Conservation (phyloP, 2,329 filamentous ascomycete species). For the Drechmeria coniospora region DNA sequence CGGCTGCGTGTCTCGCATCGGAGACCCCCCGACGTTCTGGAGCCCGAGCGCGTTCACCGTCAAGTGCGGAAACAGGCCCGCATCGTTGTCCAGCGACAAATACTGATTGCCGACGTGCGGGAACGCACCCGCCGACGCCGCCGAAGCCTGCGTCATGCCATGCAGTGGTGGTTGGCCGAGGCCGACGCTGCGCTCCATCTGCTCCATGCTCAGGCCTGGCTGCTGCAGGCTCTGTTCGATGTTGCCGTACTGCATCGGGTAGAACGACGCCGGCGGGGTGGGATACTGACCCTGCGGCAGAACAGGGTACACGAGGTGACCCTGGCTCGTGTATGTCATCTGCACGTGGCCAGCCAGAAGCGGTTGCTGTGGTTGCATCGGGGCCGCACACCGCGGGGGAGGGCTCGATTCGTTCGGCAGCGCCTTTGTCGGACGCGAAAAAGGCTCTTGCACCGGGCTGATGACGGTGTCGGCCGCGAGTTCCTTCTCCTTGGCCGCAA, state of each 20-base stretch:
- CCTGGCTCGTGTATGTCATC: conserved; percentile 6
- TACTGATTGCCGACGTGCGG: conserved; percentile 9
- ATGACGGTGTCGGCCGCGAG: conserved; percentile 48
- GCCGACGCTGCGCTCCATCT: conserved; percentile 12
- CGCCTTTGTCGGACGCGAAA: conserved; percentile 20
- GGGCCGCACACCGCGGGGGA: conserved; percentile 9
- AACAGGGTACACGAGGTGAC: conserved; percentile 12
- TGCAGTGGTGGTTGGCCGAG: conserved; percentile 9
- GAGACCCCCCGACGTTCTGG: conserved; percentile 12
- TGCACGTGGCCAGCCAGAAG: conserved; percentile 2
- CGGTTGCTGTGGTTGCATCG: conserved; percentile 7
- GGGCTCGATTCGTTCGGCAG: conserved; percentile 10
- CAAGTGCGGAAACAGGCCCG: conserved; percentile 18
- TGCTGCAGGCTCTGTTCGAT: conserved; percentile 13
- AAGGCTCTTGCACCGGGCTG: conserved; percentile 47
- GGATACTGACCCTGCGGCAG: conserved; percentile 12
- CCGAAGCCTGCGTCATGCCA: conserved; percentile 9
- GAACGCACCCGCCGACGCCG: conserved; percentile 9
- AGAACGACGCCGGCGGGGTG: conserved; percentile 7
- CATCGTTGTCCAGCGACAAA: conserved; percentile 10
- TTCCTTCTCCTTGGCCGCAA: conserved; percentile 28
- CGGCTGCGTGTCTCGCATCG: too few relatives aligned
- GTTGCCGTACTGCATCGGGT: conserved; percentile 12
- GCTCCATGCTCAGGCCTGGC: conserved; percentile 10
- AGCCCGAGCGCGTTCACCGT: conserved; percentile 18